These are phyloP conservation scores for Myxozyma geophila DNA, from an alignment of 805 yeast species.

Conservation along the genomic window DNA sequence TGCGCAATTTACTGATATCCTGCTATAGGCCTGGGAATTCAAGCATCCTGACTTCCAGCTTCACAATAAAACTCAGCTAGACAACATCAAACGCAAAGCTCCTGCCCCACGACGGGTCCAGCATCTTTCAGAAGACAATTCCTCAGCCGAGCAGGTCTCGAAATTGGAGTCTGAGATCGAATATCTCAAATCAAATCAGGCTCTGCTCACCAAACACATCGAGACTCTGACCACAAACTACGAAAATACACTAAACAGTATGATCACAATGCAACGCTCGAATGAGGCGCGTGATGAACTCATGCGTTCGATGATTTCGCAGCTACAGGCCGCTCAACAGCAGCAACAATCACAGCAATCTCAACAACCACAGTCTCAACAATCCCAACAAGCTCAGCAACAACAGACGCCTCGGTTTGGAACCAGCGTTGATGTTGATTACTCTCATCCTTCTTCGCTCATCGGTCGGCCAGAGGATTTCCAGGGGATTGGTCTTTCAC, in stretches of 20 bases:
- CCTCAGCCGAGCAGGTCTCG: slow-evolving; percentile 27
- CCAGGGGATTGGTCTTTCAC: slow-evolving; percentile 18
- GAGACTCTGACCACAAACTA: slow-evolving; percentile 28
- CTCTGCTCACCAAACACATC: slow-evolving; percentile 30
- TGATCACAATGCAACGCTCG: slow-evolving; percentile 37
- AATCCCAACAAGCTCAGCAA: slow-evolving; percentile 1
- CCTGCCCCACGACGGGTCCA: slow-evolving; percentile 37
- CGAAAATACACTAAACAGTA: slow-evolving; percentile 29
- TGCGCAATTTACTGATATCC: neutral
- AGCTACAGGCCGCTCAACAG: slow-evolving; percentile 21
- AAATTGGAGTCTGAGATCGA: slow-evolving; percentile 36
- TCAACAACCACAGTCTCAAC: slow-evolving; percentile 5
- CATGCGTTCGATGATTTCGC: slow-evolving; percentile 31
- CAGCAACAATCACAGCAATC: slow-evolving; percentile 6
- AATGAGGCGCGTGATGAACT: slow-evolving; percentile 38
- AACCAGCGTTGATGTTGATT: slow-evolving; percentile 30
- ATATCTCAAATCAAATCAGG: slow-evolving; percentile 28
- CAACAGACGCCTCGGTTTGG: slow-evolving; percentile 3
- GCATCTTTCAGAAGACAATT: slow-evolving; percentile 13
- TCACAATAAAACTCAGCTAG: slow-evolving; percentile 77
- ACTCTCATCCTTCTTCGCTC: slow-evolving; percentile 17
- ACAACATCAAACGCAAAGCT: slow-evolving; percentile 65
- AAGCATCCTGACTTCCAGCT: slow-evolving; percentile 85
- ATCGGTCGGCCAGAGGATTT: slow-evolving; percentile 29
- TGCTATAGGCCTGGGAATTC: slow-evolving; percentile 81